These are phyloP conservation scores for Hypoxylon rubiginosum DNA, from an alignment of 2,329 filamentous ascomycete genomes.

Conservation along the genomic window DNA sequence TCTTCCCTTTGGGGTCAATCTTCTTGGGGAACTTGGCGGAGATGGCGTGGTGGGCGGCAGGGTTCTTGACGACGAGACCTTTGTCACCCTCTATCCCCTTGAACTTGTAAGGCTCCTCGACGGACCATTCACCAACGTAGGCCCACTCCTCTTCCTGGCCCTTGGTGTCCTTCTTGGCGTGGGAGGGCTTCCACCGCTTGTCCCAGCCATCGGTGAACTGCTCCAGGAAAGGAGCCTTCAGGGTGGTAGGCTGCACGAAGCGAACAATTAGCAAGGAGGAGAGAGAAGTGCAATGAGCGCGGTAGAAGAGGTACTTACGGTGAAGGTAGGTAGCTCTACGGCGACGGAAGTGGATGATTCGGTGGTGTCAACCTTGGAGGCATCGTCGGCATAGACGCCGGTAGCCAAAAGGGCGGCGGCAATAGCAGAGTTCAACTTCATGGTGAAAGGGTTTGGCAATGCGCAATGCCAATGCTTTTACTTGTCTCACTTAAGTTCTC, in stretches of 20 bases:
- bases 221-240: slow-evolving; percentile 96
- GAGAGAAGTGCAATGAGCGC: background rate
- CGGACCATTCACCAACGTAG: slow-evolving; percentile 95
- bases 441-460: slow-evolving; percentile 60
- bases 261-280: slow-evolving; percentile 16
- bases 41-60: slow-evolving; percentile 98
- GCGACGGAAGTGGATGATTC: slow-evolving; percentile 69
- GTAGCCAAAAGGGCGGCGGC: slow-evolving; percentile 80
- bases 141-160: slow-evolving; percentile 95
- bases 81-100: slow-evolving; percentile 96
- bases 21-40: slow-evolving; percentile 98
- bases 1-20: slow-evolving; percentile 97
- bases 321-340: slow-evolving; percentile 84
- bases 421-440: slow-evolving; percentile 87
- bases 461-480: slow-evolving; percentile 16
- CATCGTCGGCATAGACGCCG: slow-evolving; percentile 77
- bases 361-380: slow-evolving; percentile 62
- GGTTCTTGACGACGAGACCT: slow-evolving; percentile 97
- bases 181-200: slow-evolving; percentile 90
- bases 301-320: slow-evolving; percentile 70
- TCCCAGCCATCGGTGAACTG: slow-evolving; percentile 99
- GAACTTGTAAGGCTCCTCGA: slow-evolving; percentile 91
- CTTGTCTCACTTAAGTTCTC: slow-evolving; percentile 25
- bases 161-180: slow-evolving; percentile 90
- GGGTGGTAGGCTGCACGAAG: slow-evolving; percentile 76